phyloP scores from a whole-genome alignment of 805 yeast genomes.

The Yarrowia hollandica region DNA sequence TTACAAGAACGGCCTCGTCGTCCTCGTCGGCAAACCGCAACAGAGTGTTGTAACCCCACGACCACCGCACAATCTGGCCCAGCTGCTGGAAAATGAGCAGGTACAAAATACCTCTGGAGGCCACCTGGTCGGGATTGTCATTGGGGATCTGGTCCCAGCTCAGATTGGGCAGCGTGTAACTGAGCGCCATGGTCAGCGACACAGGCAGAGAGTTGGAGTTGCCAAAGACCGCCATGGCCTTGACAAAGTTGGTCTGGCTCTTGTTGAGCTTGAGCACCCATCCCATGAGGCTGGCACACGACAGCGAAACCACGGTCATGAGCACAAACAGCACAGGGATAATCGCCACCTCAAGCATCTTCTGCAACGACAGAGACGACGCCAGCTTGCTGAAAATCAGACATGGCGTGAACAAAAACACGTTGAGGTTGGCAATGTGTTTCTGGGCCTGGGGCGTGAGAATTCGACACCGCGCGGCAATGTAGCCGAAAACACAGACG shows the following conservation, averaged over 20 bases:
- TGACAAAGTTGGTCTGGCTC: slow-evolving; percentile 84
- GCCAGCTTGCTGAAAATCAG: slow-evolving; percentile 83
- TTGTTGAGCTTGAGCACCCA: slow-evolving; percentile 57
- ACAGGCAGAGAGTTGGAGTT: slow-evolving; percentile 95
- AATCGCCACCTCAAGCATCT: slow-evolving; percentile 74
- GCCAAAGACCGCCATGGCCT: slow-evolving; percentile 97
- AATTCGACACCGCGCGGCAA: slow-evolving; percentile 74
- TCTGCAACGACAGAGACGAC: slow-evolving; percentile 65
- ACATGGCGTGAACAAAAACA: slow-evolving; percentile 92
- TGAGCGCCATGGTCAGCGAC: slow-evolving; percentile 72
- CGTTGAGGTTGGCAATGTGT: slow-evolving; percentile 72
- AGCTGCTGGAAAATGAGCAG: slow-evolving; percentile 64
- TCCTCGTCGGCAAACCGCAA: slow-evolving; percentile 35
- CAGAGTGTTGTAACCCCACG: slow-evolving; percentile 68
- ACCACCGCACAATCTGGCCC: slow-evolving; percentile 67
- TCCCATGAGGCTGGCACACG: slow-evolving; percentile 60
- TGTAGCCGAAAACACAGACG: slow-evolving; percentile 81
- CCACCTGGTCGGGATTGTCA: slow-evolving; percentile 58
- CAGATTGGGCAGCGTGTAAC: slow-evolving; percentile 58
- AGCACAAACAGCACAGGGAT: slow-evolving; percentile 84
- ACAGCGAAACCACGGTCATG: slow-evolving; percentile 73
- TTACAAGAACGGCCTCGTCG: no score
- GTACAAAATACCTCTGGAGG: slow-evolving; percentile 62
- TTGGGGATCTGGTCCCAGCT: slow-evolving; percentile 57
- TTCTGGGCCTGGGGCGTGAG: slow-evolving; percentile 75